Base-by-base conservation (phyloP, 2,329 filamentous ascomycete genomes). In the Talaromyces verruculosus region DNA sequence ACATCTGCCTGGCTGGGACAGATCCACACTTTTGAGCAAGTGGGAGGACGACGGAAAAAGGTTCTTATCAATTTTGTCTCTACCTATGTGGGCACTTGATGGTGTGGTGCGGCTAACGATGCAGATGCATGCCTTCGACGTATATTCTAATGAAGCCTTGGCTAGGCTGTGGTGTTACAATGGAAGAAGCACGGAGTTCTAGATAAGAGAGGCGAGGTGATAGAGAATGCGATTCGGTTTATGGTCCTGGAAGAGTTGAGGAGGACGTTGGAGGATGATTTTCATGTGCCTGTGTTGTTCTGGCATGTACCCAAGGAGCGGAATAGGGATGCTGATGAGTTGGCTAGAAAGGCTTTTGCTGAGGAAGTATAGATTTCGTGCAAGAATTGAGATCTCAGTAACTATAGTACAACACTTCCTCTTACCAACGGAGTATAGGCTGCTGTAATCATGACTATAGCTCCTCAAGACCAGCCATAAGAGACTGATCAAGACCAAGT, bases 391-490 rank as follows among this genome's bases (percentile, higher is more conserved):
- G 2, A 15, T 15, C 2, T 25, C 5, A 47, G 11, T 22, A 25
- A 25, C 11, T 2, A 15, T 19, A 15, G 19, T 11, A 25, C 45
- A 25, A 17, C 22, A 49, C 8, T 45, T 45, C n/a, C 43, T 41
- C 39, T 22, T 1, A 25, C 2, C 11, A 49, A 49, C 45, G 3
- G 22, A 11, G 25, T 3, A 28, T 30, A 28, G 1, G 17, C 28
- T 30, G 47, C 15, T 25, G 6, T 51, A 8, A 25, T 3, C 0
- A n/a, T 17, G 6, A 17, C 45, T 53, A 62, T 10, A 62, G 8
- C 33, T 25, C 45, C 19, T 51, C 60, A 8, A 62, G 60, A n/a
- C 43, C 45, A 49, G 22, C 19, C 60, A 62, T 51, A 35, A 51
- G 8, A 7, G 47, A 62, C 10, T 37, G 22, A 35, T 62, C 60